phyloP scores from a whole-genome alignment of 2,329 filamentous ascomycete genomes.

The Nigrograna mackinnonii region DNA sequence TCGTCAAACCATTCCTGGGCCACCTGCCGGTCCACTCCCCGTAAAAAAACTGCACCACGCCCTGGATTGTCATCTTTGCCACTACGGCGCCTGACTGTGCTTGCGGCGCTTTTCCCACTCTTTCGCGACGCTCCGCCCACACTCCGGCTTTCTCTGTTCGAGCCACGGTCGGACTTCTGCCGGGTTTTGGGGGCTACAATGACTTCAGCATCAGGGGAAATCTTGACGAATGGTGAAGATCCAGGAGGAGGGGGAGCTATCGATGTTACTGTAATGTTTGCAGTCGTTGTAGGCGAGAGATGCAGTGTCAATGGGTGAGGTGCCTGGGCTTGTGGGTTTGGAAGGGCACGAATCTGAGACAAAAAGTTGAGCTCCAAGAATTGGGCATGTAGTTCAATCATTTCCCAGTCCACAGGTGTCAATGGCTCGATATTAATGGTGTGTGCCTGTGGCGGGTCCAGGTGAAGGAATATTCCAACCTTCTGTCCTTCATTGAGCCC shows the following conservation, averaged over 20 bases:
- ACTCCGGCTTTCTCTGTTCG: constrained; percentile 75
- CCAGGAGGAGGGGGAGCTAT: constrained; percentile 74
- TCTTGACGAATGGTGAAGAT: constrained; percentile 81
- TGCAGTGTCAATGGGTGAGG: constrained; percentile 87
- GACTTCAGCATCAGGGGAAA: constrained; percentile 91
- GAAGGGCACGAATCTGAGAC: constrained; percentile 88
- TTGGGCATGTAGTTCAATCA: constrained; percentile 94
- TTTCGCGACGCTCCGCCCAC: constrained; percentile 78
- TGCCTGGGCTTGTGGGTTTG: constrained; percentile 71
- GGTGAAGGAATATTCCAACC: constrained; percentile 70
- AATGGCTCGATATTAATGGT: constrained; percentile 96
- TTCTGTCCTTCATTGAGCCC: constrained; percentile 82
- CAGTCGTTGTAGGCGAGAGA: constrained; percentile 91
- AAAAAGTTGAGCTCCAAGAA: constrained; percentile 94
- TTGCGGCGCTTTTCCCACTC: constrained; percentile 74
- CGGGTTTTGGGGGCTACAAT: constrained; percentile 95
- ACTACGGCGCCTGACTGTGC: constrained; percentile 66
- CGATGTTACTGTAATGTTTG: constrained; percentile 84
- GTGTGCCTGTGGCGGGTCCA: constrained; percentile 88
- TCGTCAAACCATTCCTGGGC: constrained; percentile 79
- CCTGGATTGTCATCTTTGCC: constrained; percentile 67
- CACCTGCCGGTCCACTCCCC: constrained; percentile 73
- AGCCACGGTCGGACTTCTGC: constrained; percentile 65
- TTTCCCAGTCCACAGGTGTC: constrained; percentile 97
- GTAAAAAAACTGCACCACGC: constrained; percentile 71